Evolutionary conservation across 331 rosid species (phyloP), one percentile per base, ranked within the genome.

Genomic region (Malus hybrid): DNA sequence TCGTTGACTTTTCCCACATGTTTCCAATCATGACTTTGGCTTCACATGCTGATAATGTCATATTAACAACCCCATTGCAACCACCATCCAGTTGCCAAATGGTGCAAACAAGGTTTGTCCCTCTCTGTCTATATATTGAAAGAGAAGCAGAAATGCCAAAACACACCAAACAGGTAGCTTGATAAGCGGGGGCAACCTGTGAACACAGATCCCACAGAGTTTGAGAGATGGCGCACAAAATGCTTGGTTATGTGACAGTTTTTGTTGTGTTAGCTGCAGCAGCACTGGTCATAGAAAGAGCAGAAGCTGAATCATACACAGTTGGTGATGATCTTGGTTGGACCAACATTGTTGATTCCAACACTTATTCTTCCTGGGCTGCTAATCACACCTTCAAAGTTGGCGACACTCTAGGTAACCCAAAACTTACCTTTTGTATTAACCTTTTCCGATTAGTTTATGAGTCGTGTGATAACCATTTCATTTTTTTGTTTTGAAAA

Each of bases 381-480:
- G 7, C 53, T 55, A 20, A 15, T 4, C 60, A 72, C 10, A 72
- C 13, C 63, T 72, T 77, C 71, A 33, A 55, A 4, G 73, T 77
- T 11, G 79, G 68, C 15, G 85, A 81, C 58, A 56, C n/a, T 50
- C 85, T 81, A 26, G 79, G 85, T 74, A 56, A 53, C 10, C 29
- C 32, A 62, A 15, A 44, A 50, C 19, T 50, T 50, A 16, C 56
- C n/a, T 6, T 15, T 50, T 50, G 6, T 50, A 39, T 50, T 48
- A 48, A 48, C 19, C 3, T 48, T 48, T 5, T 48, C 1, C 14
- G 56, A 16, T 16, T 50, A 16, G n/a, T 50, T 50, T 16, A 50
- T 2, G 19, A 2, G 19, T 6, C 0, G 4, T 50, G 18, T 50
- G 56, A 50, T 16, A 50, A 50, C 9, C 56, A 2, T 5, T 15